These are phyloP conservation scores for Carpinus fangiana DNA, from an alignment of 306 rosid species.

Conservation along the genomic window DNA sequence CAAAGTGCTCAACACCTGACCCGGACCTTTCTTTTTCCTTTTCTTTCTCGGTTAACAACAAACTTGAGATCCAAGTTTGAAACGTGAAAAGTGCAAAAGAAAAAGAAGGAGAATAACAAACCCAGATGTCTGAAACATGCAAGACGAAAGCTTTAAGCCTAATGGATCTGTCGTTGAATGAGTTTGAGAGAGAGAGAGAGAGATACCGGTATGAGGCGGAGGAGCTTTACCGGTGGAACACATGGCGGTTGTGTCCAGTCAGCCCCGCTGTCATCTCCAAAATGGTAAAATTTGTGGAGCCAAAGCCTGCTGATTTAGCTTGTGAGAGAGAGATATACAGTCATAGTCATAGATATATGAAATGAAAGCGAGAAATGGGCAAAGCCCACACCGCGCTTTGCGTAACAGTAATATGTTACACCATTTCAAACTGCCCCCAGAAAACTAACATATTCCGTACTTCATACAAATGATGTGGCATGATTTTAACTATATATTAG, in stretches of 20 bases:
- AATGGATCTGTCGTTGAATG: background rate
- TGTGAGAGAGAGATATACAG: background rate
- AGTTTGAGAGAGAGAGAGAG: background rate
- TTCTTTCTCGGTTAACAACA: background rate
- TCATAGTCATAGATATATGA: background rate
- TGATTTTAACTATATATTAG: too few species aligned
- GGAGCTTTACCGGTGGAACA: background rate
- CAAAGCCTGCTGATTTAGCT: background rate
- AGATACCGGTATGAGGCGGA: background rate
- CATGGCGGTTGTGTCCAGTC: background rate
- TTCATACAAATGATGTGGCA: too few species aligned
- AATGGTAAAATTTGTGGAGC: background rate
- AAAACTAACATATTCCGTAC: background rate
- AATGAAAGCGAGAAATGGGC: background rate
- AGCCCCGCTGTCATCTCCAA: slow-evolving; percentile 2
- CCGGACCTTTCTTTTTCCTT: background rate
- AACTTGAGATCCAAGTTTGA: background rate
- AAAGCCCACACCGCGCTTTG: slow-evolving; percentile 3
- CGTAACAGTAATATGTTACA: background rate
- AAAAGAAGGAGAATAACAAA: background rate
- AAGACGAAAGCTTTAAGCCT: background rate
- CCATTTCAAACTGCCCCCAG: background rate
- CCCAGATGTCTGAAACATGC: background rate
- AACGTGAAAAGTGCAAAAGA: background rate
- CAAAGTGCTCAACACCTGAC: background rate